Evolutionary conservation across 345 rosid species (phyloP).

Genomic region (Lepidium sativum): DNA sequence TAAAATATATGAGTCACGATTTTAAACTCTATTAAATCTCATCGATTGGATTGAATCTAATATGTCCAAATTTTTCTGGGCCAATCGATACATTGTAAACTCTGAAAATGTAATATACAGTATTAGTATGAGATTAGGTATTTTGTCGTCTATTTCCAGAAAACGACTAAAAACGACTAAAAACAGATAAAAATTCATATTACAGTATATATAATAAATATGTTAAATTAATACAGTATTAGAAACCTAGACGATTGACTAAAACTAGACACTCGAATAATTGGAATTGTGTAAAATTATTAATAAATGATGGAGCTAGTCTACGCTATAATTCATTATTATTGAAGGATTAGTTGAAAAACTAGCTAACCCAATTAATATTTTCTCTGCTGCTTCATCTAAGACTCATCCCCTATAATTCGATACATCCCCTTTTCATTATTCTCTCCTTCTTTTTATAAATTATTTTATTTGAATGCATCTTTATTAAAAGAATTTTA

Average conservation of each 20-base stretch:
- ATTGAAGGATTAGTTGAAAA: slow-evolving; percentile 17
- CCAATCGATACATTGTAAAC: neutral
- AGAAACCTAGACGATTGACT: slow-evolving; percentile 9
- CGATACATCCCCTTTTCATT: no score
- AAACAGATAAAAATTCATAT: neutral
- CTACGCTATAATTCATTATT: slow-evolving; percentile 12
- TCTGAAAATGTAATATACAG: neutral
- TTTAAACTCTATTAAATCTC: no score
- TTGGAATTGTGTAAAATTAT: neutral
- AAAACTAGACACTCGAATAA: slow-evolving; percentile 17
- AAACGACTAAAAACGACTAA: neutral
- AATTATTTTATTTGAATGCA: no score
- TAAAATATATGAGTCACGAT: neutral
- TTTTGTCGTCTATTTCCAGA: slow-evolving; percentile 21
- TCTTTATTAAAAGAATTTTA: no score
- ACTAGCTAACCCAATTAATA: slow-evolving; percentile 1
- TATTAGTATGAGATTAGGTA: neutral
- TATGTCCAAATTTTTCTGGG: neutral
- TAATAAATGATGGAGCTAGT: slow-evolving; percentile 13
- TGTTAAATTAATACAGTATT: neutral
- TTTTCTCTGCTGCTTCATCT: slow-evolving; percentile 11
- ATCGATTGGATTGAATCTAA: neutral
- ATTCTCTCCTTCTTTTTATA: no score
- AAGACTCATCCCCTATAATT: slow-evolving; percentile 1
- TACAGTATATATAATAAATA: neutral